Conservation (phyloP, 257 asterid genomes). For the Fraxinus anomala region DNA sequence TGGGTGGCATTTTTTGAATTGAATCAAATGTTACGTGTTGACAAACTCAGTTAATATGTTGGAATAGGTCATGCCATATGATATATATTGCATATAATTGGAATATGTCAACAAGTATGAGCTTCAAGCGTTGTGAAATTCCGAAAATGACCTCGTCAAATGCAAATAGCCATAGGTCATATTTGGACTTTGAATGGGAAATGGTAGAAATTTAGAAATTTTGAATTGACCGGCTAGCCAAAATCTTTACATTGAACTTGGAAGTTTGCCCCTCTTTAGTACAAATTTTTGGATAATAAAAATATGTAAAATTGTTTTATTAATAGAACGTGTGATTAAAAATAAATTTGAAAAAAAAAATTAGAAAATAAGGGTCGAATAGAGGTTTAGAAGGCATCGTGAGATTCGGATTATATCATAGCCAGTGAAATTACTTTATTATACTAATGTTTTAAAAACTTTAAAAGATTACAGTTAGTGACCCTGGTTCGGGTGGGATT, state of each 20-base stretch:
- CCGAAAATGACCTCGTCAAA: neutral
- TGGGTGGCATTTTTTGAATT: neutral
- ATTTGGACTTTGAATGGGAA: neutral
- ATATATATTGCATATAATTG: neutral
- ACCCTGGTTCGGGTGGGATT: too few relatives aligned
- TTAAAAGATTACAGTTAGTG: too few relatives aligned
- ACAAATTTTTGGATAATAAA: too few relatives aligned
- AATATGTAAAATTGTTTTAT: too few relatives aligned
- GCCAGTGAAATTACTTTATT: neutral
- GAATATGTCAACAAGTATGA: conserved; percentile 3
- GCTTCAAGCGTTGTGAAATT: neutral
- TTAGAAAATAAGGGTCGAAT: too few relatives aligned
- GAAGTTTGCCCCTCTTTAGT: neutral
- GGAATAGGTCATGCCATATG: neutral
- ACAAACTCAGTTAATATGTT: neutral
- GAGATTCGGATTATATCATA: neutral
- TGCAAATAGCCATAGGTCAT: neutral
- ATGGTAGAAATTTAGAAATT: neutral
- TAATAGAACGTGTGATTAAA: too few relatives aligned
- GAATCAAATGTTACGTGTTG: conserved; percentile 5
- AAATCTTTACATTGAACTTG: neutral
- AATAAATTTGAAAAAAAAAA: too few relatives aligned
- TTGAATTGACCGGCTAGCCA: conserved; percentile 11
- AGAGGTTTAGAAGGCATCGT: neutral
- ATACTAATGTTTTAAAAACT: neutral